Base-by-base conservation (phyloP, 2,329 filamentous ascomycete species). In the Phialophora macrospora region DNA sequence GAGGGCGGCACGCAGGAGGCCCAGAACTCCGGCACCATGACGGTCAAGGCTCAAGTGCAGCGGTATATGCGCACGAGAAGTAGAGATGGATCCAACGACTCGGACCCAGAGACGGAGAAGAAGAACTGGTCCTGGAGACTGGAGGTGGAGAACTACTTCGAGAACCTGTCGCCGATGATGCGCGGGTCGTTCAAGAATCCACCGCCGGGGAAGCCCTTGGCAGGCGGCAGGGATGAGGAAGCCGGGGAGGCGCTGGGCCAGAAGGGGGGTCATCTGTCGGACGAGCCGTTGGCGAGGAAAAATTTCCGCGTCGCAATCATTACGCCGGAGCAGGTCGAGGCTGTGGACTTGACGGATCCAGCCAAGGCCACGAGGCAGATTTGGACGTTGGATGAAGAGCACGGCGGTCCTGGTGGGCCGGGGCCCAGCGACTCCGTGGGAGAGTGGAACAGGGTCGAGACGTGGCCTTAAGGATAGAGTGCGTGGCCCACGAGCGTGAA, bases 231-330 rank as follows among this genome's bases (percentile, higher is more conserved):
- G 69, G 63, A 69, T 30, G 75, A 76, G 65, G 74, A 82, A 75
- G 76, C 69, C 68, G 80, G 74, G 71, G 80, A 75, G 77, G 76
- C 79, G 58, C 72, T 86, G 1, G 85, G 85, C 11, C 87, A 90
- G 75, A 88, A 87, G 76, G 88, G 95, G 17, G 83, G 86, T 20
- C 87, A 90, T 72, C 77, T 96, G 5, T 78, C 91, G 52, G 92
- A 98, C 72, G 71, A 73, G 56, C 76, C 80, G 38, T 78, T 89
- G 62, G 91, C 92, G 48, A 83, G 92, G 71, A 80, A 80, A 70
- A 91, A 96, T 76, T 97, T 96, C 75, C 83, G 94, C 60, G 91
- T 97, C 0, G 91, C 97, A 3, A 88, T 95, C 74, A 95, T 99
- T 75, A 87, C 88, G 56, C 88, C 96, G 0, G 85, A 90, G 8